Conservation (phyloP, 305 asterid species). For the Fraxinus albicans region DNA sequence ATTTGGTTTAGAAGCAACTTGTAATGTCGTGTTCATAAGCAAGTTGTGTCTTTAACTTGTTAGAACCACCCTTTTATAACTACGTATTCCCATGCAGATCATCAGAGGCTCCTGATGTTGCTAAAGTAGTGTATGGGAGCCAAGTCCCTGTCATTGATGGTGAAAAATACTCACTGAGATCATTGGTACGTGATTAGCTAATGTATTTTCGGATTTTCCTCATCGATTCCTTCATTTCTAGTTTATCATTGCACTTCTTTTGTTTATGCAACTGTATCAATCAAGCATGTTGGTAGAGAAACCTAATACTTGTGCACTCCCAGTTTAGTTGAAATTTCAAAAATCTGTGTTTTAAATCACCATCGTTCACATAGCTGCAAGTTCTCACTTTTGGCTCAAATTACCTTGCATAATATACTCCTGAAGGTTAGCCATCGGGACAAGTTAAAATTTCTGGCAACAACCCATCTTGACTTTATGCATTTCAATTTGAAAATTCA, state of each 20-base stretch:
- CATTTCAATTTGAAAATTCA: neutral
- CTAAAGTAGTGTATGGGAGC: conserved; percentile 68
- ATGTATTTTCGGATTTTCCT: neutral
- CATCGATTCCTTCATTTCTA: neutral
- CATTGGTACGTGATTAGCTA: conserved; percentile 49
- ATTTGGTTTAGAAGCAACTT: no score
- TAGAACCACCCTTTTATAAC: neutral
- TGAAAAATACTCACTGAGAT: conserved; percentile 60
- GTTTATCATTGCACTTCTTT: neutral
- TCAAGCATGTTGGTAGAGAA: neutral
- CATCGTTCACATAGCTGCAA: neutral
- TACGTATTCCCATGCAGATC: conserved; percentile 45
- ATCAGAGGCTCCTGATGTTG: conserved; percentile 67
- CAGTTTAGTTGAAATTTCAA: neutral
- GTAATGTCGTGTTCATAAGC: neutral
- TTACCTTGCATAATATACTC: no score
- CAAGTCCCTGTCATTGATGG: conserved; percentile 66
- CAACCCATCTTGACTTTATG: neutral
- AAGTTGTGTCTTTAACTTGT: neutral
- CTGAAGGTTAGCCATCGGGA: no score
- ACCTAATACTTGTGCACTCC: neutral
- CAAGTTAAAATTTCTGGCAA: neutral
- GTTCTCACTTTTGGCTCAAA: no score
- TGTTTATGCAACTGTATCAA: neutral
- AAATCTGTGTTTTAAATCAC: neutral